Base-by-base conservation (phyloP, 1,284 basidiomycete genomes). In the Sanghuangporus weigelae region DNA sequence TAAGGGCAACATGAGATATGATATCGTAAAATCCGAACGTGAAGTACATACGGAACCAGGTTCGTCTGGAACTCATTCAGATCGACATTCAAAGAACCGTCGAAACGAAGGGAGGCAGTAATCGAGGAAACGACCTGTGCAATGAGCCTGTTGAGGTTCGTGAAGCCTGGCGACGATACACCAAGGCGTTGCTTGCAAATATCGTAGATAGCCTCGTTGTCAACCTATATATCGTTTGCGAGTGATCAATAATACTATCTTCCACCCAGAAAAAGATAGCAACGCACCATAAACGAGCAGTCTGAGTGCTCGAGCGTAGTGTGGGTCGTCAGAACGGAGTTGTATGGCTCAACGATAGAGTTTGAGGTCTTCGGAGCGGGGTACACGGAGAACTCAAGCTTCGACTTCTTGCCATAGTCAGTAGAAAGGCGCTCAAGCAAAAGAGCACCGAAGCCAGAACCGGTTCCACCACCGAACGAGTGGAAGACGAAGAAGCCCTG, bases 401-500 rank as follows among this genome's bases (percentile, higher is more conserved):
- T 99, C 62, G 95, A 95, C 83, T 99, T 99, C 79, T 99, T 99
- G 77, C 97, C 97, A 73, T 98, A 99, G 80, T 99, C 96, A 67
- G 92, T 90, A 50, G 96, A 96, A 67, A 99, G 88, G 66, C 95
- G 89, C 79, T 99, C 97, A 68, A 99, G 85, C 62, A 99, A 83
- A 71, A 99, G 90, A 60, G 97, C 96, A 75, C 97, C 97, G 77
- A 99, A 98, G 72, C 97, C 97, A 67, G 97, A 99, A 73, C 97
- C 97, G 71, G 96, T 99, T 78, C 97, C 97, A 77, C 97, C 97
- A 75, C 97, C 97, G 74, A 98, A 98, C 53, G 97, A 99, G 83
- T 99, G 97, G 88, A 99, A 99, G 74, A 99, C 95, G 76, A 99
- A 99, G 87, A 99, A 99, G 71, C 97, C 96, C 79, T 99, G 97